Conservation (phyloP, 1,284 basidiomycete genomes). For the Coriolopsis trogii region DNA sequence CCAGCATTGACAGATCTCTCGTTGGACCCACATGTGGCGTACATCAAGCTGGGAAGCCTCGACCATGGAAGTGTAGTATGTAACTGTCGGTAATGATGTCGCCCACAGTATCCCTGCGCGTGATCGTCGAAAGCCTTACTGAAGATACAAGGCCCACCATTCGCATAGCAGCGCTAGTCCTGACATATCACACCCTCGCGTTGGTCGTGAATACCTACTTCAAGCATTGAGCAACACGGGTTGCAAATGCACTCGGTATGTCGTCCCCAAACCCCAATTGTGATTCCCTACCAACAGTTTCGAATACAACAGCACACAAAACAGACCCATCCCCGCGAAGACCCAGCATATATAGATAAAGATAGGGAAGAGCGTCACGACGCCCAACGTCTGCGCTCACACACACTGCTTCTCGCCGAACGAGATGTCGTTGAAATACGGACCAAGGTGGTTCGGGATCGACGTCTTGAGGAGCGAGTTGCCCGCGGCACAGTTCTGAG, state of each 20-base stretch:
- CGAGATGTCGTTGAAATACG: constrained; percentile 32
- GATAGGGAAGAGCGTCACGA: no score
- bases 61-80: no score
- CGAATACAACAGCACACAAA: neutral
- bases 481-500: constrained; percentile 31
- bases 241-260: neutral
- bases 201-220: neutral
- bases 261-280: neutral
- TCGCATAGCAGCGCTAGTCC: no score
- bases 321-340: no score
- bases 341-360: no score
- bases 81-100: no score
- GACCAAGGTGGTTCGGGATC: constrained; percentile 33
- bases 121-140: no score
- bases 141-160: no score
- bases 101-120: neutral
- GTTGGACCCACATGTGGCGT: neutral
- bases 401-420: constrained; percentile 30
- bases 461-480: constrained; percentile 25
- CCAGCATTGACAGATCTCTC: no score
- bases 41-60: no score
- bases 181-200: no score
- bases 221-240: neutral
- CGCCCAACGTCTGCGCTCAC: no score
- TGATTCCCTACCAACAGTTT: neutral